A percentile compares a stretch with the other conserved stretches of the same genome.
phyloP scores from a whole-genome alignment of 1,139 yeast species.

The Pichia terricola region DNA sequence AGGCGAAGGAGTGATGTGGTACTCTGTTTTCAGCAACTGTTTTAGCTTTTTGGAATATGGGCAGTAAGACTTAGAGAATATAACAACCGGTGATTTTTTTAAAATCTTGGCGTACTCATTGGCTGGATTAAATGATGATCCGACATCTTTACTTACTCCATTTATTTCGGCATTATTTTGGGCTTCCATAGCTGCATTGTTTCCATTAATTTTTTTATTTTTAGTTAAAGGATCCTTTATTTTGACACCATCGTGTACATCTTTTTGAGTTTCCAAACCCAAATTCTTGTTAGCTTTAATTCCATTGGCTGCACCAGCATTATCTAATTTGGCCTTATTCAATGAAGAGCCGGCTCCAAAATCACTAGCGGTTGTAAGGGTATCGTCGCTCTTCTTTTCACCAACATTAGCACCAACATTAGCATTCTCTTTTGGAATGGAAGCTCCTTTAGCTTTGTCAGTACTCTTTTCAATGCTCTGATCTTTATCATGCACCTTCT shows the following conservation, averaged over 20 bases:
- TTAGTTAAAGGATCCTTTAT: slow-evolving; percentile 1
- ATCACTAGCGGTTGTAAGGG: not conserved
- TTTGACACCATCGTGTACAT: slow-evolving; percentile 1
- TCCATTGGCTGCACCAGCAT: slow-evolving; percentile 1
- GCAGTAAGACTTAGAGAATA: slow-evolving; percentile 62
- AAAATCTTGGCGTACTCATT: slow-evolving; percentile 23
- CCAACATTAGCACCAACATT: not conserved
- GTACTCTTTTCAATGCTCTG: not conserved
- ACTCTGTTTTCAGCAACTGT: slow-evolving; percentile 50
- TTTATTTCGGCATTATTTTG: slow-evolving; percentile 8
- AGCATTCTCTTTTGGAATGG: not conserved
- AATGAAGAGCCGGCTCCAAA: not conserved
- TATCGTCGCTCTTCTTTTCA: not conserved
- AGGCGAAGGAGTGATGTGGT: slow-evolving; percentile 65
- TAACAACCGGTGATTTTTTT: slow-evolving; percentile 56
- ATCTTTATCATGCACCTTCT: slow-evolving; percentile 7
- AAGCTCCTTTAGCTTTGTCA: not conserved
- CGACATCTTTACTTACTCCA: slow-evolving; percentile 5
- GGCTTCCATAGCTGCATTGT: slow-evolving; percentile 6
- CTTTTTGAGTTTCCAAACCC: slow-evolving; percentile 4
- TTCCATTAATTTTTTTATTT: not conserved
- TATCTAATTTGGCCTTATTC: not conserved
- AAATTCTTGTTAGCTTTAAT: slow-evolving; percentile 5
- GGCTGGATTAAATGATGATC: slow-evolving; percentile 9
- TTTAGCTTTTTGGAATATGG: slow-evolving; percentile 72